phyloP scores from a whole-genome alignment of 495 filamentous ascomycete species.

The Penicillium longicatenatum region DNA sequence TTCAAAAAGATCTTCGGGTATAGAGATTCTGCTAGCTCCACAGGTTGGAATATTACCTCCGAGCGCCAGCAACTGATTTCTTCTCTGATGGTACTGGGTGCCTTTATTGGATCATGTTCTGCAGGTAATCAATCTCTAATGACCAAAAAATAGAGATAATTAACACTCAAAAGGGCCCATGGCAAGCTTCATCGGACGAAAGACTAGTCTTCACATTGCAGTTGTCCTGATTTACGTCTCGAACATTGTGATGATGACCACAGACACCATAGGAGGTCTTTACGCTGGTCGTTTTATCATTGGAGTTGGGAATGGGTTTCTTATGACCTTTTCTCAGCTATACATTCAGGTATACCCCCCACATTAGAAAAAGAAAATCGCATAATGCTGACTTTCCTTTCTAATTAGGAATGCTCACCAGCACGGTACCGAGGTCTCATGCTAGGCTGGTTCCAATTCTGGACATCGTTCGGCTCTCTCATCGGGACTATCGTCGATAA shows the following conservation, averaged over 20 bases:
- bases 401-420: conserved; percentile 47
- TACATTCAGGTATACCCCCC: conserved; percentile 50
- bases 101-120: conserved; percentile 56
- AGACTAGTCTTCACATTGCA: conserved; percentile 50
- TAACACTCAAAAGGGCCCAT: conserved; percentile 38
- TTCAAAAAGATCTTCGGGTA: conserved; percentile 18
- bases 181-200: conserved; percentile 49
- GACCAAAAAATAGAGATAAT: background rate
- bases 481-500: conserved; percentile 67
- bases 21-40: conserved; percentile 39
- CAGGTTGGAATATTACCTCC: conserved; percentile 58
- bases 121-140: conserved; percentile 19
- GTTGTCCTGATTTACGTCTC: conserved; percentile 50
- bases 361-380: background rate
- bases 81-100: conserved; percentile 59
- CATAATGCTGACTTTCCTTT: background rate
- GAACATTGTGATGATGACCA: conserved; percentile 60
- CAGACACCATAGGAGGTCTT: conserved; percentile 51
- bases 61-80: conserved; percentile 45
- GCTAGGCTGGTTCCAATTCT: conserved; percentile 52
- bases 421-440: conserved; percentile 53
- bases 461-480: conserved; percentile 53
- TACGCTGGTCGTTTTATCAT: conserved; percentile 59
- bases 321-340: conserved; percentile 63
- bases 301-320: conserved; percentile 56